phyloP scores from a whole-genome alignment of 1,284 basidiomycete genomes.

The Ganoderma boninense region DNA sequence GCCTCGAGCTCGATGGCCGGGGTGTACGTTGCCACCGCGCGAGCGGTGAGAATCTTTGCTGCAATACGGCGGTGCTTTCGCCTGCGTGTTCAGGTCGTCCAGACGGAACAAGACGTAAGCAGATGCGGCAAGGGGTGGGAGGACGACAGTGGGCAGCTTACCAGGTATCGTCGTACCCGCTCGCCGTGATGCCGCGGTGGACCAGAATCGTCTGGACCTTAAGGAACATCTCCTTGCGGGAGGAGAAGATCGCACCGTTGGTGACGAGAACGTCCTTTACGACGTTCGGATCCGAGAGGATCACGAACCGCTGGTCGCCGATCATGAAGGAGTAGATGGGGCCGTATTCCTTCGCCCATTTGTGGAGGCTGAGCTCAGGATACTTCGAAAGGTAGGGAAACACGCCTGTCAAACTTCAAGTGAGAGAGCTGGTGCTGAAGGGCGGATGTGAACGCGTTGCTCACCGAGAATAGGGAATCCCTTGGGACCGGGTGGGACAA shows the following conservation, averaged over 20 bases:
- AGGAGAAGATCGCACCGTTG: conserved; percentile 52
- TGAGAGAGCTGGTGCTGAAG: background rate
- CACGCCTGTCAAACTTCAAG: background rate
- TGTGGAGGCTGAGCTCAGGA: conserved; percentile 46
- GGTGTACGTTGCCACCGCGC: background rate
- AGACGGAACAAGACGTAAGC: background rate
- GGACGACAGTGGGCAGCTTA: conserved; percentile 20
- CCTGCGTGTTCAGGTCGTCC: background rate
- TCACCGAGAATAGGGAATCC: background rate
- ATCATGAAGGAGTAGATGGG: conserved; percentile 50
- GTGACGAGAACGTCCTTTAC: conserved; percentile 51
- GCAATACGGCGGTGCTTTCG: background rate
- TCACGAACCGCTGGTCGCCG: conserved; percentile 52
- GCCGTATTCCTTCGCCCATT: conserved; percentile 50
- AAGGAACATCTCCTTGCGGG: conserved; percentile 50
- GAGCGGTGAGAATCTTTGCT: background rate
- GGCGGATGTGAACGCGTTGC: background rate
- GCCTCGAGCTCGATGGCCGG: conserved; percentile 38
- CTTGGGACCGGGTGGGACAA: background rate
- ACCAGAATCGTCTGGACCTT: conserved; percentile 51
- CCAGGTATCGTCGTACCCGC: conserved; percentile 50
- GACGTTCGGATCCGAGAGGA: conserved; percentile 50
- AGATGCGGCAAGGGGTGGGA: background rate
- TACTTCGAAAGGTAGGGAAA: conserved; percentile 44
- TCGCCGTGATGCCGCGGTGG: conserved; percentile 50